Evolutionary conservation across 306 rosid species (phyloP), one percentile per base, ranked within the genome.

Genomic region (Cicer judaicum): DNA sequence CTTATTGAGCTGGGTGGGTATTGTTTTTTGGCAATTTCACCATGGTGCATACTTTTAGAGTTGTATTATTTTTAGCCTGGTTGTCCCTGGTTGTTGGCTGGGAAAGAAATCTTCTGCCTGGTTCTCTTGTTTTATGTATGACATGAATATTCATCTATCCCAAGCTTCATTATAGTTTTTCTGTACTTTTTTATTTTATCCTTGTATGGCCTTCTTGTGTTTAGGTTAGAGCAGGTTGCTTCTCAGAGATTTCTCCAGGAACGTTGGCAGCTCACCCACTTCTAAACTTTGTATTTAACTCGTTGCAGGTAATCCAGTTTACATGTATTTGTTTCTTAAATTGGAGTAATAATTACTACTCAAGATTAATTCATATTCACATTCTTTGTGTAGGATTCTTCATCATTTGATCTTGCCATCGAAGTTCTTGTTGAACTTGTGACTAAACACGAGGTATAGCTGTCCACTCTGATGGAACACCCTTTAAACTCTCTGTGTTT

Each of bases 201-300:
- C n/a, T 61, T 38, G 50, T 40, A 19, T 64, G 80, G 36, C 72
- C 63, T 84, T 54, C 70, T 78, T 77, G 60, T 56, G 16, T 83
- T 79, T 86, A 93, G 98, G 92, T 93, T 72, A 92, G 91, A 82
- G 96, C 92, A 64, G 98, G 98, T 55, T 91, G 98, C 84, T 93
- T 93, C 90, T 87, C 97, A 0, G 97, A 93, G 86, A 87, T 91
- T 83, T 93, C 93, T 63, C 88, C 79, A 8, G 93, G 86, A 76
- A 85, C 90, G 72, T 78, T 93, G 83, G 89, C 93, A 12, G 83
- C 90, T 10, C 98, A 93, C 77, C 97, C 96, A 9, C 89, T 93
- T 86, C 90, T 93, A 38, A 87, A 87, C 83, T 88, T 93, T 83
- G 81, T 91, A 41, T 92, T 93, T 79, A 88, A 80, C 82, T 93